Conservation (phyloP, 2,329 filamentous ascomycete species). For the Blastomyces gilchristii region DNA sequence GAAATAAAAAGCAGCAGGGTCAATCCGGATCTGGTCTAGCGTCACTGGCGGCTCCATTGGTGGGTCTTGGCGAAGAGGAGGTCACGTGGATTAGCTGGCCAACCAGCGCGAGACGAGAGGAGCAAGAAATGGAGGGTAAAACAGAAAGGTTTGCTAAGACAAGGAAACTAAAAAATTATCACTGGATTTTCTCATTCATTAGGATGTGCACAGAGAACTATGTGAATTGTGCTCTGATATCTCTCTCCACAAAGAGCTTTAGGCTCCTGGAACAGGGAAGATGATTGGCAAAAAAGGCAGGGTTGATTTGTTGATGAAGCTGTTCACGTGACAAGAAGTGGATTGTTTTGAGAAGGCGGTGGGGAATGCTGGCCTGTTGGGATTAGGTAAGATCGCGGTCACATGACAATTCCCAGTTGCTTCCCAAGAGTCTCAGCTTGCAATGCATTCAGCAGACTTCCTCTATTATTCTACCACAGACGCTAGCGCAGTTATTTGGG, state of each 20-base stretch:
- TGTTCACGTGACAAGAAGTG: background rate
- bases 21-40: conserved; percentile 2
- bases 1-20: background rate
- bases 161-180: background rate
- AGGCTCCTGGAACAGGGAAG: background rate
- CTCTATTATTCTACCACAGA: background rate
- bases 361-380: too few relatives aligned
- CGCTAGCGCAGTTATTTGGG: background rate
- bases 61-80: background rate
- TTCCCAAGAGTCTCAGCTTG: too few relatives aligned
- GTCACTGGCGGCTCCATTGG: background rate
- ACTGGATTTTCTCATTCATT: background rate
- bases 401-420: background rate
- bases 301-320: background rate
- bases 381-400: background rate
- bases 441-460: background rate
- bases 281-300: background rate
- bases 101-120: too few relatives aligned
- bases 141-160: background rate
- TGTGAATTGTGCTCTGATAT: background rate
- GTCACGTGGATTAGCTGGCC: background rate
- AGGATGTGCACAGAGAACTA: background rate
- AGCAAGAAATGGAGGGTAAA: background rate
- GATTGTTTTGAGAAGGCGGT: background rate
- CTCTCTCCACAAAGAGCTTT: background rate